Conservation (phyloP, 495 filamentous ascomycete genomes). For the Penicillium alfredii region DNA sequence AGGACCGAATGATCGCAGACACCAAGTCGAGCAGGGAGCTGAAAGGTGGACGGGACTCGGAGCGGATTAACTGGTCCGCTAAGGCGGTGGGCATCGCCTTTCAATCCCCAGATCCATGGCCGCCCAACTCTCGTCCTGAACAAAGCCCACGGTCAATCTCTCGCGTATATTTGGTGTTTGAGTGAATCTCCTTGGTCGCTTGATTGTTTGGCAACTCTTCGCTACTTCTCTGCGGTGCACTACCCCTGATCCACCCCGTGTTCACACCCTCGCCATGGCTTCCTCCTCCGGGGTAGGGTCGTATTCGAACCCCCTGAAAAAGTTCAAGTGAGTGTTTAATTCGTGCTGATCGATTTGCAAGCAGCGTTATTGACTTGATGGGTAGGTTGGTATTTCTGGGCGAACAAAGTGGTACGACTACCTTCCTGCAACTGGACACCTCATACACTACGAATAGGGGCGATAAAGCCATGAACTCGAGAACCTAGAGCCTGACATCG, state of each 20-base stretch:
- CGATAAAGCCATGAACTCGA: background rate
- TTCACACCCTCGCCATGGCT: conserved; percentile 49
- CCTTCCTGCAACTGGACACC: conserved; percentile 16
- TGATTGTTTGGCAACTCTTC: background rate
- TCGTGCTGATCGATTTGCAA: background rate
- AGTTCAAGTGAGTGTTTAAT: conserved; percentile 76
- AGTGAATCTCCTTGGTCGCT: conserved; percentile 5
- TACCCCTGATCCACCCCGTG: too few relatives aligned
- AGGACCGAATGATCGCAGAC: conserved; percentile 14
- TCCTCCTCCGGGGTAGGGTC: conserved; percentile 62
- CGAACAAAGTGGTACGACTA: conserved; percentile 83
- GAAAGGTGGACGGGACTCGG: too few relatives aligned
- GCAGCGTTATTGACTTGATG: conserved; percentile 14
- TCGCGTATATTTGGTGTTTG: too few relatives aligned
- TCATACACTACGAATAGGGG: conserved; percentile 1
- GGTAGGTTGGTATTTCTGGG: conserved; percentile 88
- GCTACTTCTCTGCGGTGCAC: conserved; percentile 4
- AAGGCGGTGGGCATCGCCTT: conserved; percentile 16
- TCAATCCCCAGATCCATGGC: conserved; percentile 24
- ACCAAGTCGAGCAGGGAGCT: conserved; percentile 15
- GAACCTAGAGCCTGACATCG: conserved; percentile 9
- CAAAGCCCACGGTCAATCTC: too few relatives aligned
- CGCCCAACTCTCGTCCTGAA: conserved; percentile 10
- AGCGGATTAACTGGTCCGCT: conserved; percentile 26
- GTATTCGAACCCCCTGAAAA: conserved; percentile 99